Evolutionary conservation across 2,329 filamentous ascomycete genomes (phyloP).

Genomic region (Colletotrichum ledebouriae): DNA sequence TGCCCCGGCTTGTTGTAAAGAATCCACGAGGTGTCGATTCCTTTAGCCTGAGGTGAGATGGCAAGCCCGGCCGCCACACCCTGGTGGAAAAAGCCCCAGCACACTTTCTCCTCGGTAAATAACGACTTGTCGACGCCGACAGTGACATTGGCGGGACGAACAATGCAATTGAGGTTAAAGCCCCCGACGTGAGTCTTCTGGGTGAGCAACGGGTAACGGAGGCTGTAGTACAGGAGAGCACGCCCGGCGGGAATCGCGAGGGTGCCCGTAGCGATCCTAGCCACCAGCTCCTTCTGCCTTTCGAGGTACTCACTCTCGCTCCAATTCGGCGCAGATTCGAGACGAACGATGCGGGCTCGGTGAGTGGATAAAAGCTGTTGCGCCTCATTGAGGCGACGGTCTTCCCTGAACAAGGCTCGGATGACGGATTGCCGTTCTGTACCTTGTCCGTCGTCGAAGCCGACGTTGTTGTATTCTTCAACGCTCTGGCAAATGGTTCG

Average conservation of each 20-base stretch:
- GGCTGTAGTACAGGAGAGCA: constrained; percentile 88
- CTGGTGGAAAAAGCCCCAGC: constrained; percentile 98
- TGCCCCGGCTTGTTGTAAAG: constrained; percentile 92
- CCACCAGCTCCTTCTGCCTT: constrained; percentile 90
- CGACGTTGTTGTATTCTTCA: constrained; percentile 70
- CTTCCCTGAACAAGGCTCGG: constrained; percentile 89
- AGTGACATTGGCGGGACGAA: constrained; percentile 92
- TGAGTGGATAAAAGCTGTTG: constrained; percentile 87
- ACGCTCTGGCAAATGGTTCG: constrained; percentile 80
- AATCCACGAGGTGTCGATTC: constrained; percentile 99
- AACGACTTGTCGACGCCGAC: constrained; percentile 90
- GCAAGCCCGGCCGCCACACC: constrained; percentile 93
- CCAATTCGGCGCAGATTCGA: constrained; percentile 81
- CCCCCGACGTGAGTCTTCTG: constrained; percentile 92
- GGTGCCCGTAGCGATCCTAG: constrained; percentile 87
- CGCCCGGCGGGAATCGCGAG: constrained; percentile 90
- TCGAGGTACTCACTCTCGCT: constrained; percentile 90
- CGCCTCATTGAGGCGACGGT: constrained; percentile 90
- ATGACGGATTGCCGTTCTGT: constrained; percentile 87
- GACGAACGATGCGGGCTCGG: constrained; percentile 82
- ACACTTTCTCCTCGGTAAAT: constrained; percentile 96
- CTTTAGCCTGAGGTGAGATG: constrained; percentile 89
- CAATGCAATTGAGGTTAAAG: constrained; percentile 91
- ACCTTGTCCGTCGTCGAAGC: constrained; percentile 84
- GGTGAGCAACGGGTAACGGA: constrained; percentile 88